Conservation (phyloP, 2,329 filamentous ascomycete species). For the Helotiales sp. region DNA sequence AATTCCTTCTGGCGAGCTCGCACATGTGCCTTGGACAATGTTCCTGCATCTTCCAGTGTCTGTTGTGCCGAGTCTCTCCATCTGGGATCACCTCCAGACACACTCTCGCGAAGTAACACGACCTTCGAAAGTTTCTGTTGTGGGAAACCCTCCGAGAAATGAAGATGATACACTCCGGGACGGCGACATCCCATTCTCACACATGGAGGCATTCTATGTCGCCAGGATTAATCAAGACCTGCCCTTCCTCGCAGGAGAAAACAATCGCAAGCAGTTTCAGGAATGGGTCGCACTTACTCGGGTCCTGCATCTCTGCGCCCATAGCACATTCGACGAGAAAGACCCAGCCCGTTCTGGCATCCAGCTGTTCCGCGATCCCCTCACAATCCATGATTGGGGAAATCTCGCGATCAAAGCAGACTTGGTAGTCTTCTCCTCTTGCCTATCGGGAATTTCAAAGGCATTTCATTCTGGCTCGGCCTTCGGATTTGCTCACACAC, state of each 20-base stretch:
- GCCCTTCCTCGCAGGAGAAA: slow-evolving; percentile 1
- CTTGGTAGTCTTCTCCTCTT: slow-evolving; percentile 12
- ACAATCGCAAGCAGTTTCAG: slow-evolving; percentile 9
- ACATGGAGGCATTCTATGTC: slow-evolving; percentile 14
- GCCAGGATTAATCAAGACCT: not conserved
- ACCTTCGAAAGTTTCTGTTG: slow-evolving; percentile 10
- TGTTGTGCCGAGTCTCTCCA: slow-evolving; percentile 9
- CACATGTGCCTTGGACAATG: slow-evolving; percentile 12
- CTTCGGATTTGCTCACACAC: slow-evolving; percentile 12
- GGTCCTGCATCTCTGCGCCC: slow-evolving; percentile 11
- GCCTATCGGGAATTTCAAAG: slow-evolving; percentile 9
- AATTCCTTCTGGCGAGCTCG: slow-evolving; percentile 7
- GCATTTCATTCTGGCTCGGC: slow-evolving; percentile 10
- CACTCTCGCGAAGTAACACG: not conserved
- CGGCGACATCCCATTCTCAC: slow-evolving; percentile 9
- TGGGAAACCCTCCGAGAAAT: slow-evolving; percentile 7
- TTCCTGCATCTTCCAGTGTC: slow-evolving; percentile 1
- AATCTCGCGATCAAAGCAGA: slow-evolving; percentile 15
- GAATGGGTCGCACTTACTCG: not conserved
- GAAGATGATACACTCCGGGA: slow-evolving; percentile 1
- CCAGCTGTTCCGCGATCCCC: not conserved
- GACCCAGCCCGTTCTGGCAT: slow-evolving; percentile 10
- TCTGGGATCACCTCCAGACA: slow-evolving; percentile 12
- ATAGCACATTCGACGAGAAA: slow-evolving; percentile 9
- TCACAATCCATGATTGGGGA: slow-evolving; percentile 7